These are phyloP conservation scores for Giardia muris DNA, from an alignment of 208 protist species.

Conservation along the genomic window DNA sequence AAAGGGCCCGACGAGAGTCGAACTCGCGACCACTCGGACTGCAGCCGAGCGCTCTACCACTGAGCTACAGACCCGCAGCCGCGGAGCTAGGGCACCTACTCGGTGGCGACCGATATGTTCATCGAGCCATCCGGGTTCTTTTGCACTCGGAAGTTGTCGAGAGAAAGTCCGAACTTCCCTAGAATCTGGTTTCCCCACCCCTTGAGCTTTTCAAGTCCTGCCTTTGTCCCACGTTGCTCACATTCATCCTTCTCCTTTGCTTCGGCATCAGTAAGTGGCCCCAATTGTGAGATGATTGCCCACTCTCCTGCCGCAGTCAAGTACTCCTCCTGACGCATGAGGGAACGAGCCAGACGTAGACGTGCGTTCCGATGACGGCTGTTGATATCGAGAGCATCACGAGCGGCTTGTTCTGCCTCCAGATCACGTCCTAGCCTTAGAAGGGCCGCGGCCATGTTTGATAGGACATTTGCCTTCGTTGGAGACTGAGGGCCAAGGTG, in stretches of 20 bases:
- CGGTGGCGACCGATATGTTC: no score
- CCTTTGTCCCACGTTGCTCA: neutral
- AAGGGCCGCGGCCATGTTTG: neutral
- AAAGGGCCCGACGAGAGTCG: neutral
- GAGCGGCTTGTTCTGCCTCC: neutral
- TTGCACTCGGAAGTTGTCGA: neutral
- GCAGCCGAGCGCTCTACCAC: conserved; percentile 1
- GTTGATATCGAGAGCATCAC: neutral
- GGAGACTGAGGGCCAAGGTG: no score
- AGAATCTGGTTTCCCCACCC: neutral
- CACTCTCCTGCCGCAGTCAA: neutral
- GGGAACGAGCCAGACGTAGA: neutral
- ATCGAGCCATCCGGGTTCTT: neutral
- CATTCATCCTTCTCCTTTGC: neutral
- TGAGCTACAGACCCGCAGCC: conserved; percentile 11
- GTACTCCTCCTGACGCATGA: neutral
- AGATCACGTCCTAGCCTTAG: neutral
- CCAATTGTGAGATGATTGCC: neutral
- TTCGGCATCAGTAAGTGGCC: neutral
- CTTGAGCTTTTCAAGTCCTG: neutral
- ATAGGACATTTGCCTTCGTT: neutral
- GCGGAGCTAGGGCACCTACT: no score
- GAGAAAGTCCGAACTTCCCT: neutral
- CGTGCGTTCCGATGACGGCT: neutral
- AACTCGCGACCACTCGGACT: neutral